Conservation (phyloP, 495 filamentous ascomycete species). For the Aspergillus hancockii region DNA sequence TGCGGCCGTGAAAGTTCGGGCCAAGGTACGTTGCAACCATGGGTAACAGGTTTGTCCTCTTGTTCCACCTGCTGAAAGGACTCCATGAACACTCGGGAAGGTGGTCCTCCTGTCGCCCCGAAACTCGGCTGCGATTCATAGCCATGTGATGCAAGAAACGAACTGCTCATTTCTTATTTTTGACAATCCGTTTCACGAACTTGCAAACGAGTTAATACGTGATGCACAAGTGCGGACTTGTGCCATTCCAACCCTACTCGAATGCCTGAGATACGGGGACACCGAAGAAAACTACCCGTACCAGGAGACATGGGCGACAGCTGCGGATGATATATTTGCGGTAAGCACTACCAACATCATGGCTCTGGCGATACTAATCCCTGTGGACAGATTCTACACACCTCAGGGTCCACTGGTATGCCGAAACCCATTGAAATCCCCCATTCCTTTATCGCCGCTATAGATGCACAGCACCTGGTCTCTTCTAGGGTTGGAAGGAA, state of each 20-base stretch:
- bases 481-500: not conserved
- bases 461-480: not conserved
- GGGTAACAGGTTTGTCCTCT: too few relatives aligned
- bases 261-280: slow-evolving; percentile 1
- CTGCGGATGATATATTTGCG: not conserved
- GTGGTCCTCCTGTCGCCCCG: slow-evolving; percentile 13
- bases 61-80: too few relatives aligned
- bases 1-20: slow-evolving; percentile 26
- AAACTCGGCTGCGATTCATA: slow-evolving; percentile 9
- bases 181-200: not conserved
- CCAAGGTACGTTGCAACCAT: slow-evolving; percentile 4
- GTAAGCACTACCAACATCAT: not conserved
- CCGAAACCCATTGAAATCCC: slow-evolving; percentile 35
- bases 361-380: not conserved
- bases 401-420: slow-evolving; percentile 42
- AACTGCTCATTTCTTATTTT: slow-evolving; percentile 4
- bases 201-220: not conserved
- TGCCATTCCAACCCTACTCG: not conserved
- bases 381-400: slow-evolving; percentile 30
- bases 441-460: slow-evolving; percentile 7
- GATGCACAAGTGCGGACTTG: not conserved
- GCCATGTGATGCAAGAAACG: slow-evolving; percentile 10
- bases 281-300: slow-evolving; percentile 8
- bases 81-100: too few relatives aligned
- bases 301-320: slow-evolving; percentile 1